These are phyloP conservation scores for Chrysanthemum makinoi DNA, from an alignment of 129 eudicot species.

Conservation along the genomic window DNA sequence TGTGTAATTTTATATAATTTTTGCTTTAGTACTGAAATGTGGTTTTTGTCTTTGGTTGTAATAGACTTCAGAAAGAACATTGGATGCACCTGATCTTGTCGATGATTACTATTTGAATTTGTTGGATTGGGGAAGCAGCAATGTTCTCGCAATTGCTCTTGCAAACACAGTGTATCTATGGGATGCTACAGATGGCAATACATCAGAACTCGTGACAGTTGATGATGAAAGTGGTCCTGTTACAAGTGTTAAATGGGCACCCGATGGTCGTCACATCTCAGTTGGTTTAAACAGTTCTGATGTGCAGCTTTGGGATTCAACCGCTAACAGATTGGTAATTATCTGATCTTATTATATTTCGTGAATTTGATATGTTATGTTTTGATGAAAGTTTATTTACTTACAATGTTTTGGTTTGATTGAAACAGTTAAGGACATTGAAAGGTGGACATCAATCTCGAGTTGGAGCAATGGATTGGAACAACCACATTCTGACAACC, in stretches of 20 bases:
- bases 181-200: conserved; percentile 76
- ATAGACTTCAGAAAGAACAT: conserved; percentile 83
- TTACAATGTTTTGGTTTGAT: background rate
- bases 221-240: conserved; percentile 82
- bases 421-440: conserved; percentile 67
- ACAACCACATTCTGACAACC: conserved; percentile 74
- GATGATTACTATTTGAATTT: conserved; percentile 86
- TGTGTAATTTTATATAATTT: background rate
- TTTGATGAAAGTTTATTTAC: background rate
- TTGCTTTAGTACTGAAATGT: background rate
- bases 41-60: conserved; percentile 6
- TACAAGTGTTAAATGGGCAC: conserved; percentile 91
- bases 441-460: conserved; percentile 73
- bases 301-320: conserved; percentile 90
- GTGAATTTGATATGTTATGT: background rate
- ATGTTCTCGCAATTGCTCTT: conserved; percentile 84
- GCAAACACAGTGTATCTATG: conserved; percentile 73
- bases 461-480: conserved; percentile 93
- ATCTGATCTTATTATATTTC: background rate
- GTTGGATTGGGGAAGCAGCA: conserved; percentile 88
- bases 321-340: conserved; percentile 64
- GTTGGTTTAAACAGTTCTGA: conserved; percentile 74
- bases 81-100: conserved; percentile 84
- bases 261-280: conserved; percentile 76
- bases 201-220: conserved; percentile 72